Base-by-base conservation (phyloP, 805 yeast species). In the Kregervanrija delftensis region DNA sequence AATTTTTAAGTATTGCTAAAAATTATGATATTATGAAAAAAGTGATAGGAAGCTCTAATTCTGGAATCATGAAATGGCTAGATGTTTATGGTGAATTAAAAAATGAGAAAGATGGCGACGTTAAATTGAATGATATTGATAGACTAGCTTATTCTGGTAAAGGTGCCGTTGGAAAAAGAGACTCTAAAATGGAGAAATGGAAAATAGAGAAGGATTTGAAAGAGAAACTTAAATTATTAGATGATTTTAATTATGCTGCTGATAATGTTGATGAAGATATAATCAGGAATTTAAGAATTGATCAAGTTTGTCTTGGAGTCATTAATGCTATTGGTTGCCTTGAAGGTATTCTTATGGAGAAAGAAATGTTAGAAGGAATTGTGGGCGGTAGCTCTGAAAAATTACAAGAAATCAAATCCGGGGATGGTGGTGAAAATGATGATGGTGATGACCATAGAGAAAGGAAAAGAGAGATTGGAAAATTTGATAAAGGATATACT, bases 181-280 rank as follows among this genome's bases (percentile, higher is more conserved):
- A 81, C 16, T 82, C 77, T 40, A 90, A 88, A 59, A 87, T 89
- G 46, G 82, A 75, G 13, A 76, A 76, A 52, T 84, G 70, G 61
- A 82, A 77, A 56, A 58, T 68, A 12, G 88, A 81, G 49, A 82
- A 77, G 58, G 72, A 71, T 35, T 63, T 86, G 42, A 68, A 64
- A 8, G 56, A 50, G 2, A 71, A 73, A 49, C 54, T 88, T 4
- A 53, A 60, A 10, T 44, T 64, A 1, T 56, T 85, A 30, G 61
- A 61, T 32, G 57, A 64, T 41, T 56, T 22, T 12, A 33, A 37
- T 31, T 30, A 63, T 22, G 55, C 58, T n/a, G 57, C 60, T 17
- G 62, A 66, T 8, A 65, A 53, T 37, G 45, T 72, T 33, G 89
- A 82, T 51, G 96, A 88, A 41, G 95, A 86, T 39, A 55, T 64